Percentiles rank a stretch among this genome's conserved stretches.
Evolutionary conservation across 1,284 basidiomycete species (phyloP).

Genomic region (Exobasidium rhododendri): DNA sequence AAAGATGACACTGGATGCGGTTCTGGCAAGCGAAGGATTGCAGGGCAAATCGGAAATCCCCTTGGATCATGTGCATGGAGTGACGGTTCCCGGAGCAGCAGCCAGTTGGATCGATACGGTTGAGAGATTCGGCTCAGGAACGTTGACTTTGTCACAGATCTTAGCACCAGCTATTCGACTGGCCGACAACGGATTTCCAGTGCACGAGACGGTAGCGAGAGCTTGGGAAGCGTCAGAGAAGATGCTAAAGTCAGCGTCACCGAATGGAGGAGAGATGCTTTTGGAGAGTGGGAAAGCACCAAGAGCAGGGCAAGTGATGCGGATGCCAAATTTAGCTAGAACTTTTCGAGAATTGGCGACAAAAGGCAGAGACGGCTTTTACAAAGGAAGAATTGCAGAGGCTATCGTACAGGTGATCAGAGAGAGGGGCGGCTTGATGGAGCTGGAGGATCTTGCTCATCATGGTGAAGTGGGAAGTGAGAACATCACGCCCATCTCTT

Average conservation of each 20-base stretch:
- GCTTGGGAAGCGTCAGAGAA: conserved; percentile 72
- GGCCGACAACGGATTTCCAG: conserved; percentile 51
- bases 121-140: conserved; percentile 77
- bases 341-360: conserved; percentile 77
- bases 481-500: conserved; percentile 82
- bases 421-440: conserved; percentile 83
- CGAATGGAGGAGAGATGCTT: conserved; percentile 73
- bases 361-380: conserved; percentile 84
- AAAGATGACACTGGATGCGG: conserved; percentile 68
- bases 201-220: conserved; percentile 36
- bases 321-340: conserved; percentile 69
- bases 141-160: conserved; percentile 73
- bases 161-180: conserved; percentile 65
- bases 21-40: conserved; percentile 60
- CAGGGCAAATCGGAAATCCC: conserved; percentile 31
- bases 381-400: conserved; percentile 81
- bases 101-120: conserved; percentile 91
- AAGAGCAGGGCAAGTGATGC: conserved; percentile 54
- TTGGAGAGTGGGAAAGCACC: conserved; percentile 64
- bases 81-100: conserved; percentile 89
- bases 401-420: conserved; percentile 73
- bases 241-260: conserved; percentile 74
- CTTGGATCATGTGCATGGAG: conserved; percentile 65
- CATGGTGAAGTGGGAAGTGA: conserved; percentile 64
- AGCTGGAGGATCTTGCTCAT: conserved; percentile 76